Evolutionary conservation across 2,329 filamentous ascomycete species (phyloP).

Genomic region (Trichoderma hamatum): DNA sequence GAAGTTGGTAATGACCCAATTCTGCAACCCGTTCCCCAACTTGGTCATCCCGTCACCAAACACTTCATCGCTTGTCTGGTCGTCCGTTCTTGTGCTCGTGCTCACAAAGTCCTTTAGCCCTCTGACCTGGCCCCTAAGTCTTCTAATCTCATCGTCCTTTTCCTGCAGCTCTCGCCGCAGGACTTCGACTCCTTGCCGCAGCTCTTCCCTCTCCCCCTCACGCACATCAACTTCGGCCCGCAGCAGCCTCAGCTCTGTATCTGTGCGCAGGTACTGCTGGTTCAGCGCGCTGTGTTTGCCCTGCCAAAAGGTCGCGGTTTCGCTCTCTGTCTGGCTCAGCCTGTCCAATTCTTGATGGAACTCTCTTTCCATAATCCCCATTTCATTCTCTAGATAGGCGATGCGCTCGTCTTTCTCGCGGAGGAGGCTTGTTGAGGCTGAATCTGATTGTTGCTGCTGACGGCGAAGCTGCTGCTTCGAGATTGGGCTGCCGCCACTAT

Average conservation of each 20-base stretch:
- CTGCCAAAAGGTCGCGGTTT: conserved; percentile 61
- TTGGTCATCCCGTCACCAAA: conserved; percentile 64
- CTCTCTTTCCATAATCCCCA: conserved; percentile 55
- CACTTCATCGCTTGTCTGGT: conserved; percentile 67
- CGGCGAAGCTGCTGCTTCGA: conserved; percentile 21
- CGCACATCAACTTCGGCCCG: conserved; percentile 53
- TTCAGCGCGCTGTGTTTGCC: conserved; percentile 56
- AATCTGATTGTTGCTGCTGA: conserved; percentile 2
- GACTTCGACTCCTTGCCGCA: conserved; percentile 54
- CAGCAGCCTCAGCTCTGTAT: conserved; percentile 57
- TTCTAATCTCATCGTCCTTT: conserved; percentile 59
- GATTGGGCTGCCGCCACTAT: conserved; percentile 23
- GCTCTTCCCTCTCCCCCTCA: conserved; percentile 52
- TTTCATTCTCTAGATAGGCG: conserved; percentile 54
- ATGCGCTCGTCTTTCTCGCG: conserved; percentile 57
- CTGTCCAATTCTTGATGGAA: conserved; percentile 57
- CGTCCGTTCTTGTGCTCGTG: conserved; percentile 63
- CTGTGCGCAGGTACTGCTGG: conserved; percentile 55
- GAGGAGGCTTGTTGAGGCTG: conserved; percentile 34
- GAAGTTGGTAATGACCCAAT: conserved; percentile 74
- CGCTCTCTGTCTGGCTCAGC: conserved; percentile 57
- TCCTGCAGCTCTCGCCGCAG: conserved; percentile 50
- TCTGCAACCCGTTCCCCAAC: conserved; percentile 69
- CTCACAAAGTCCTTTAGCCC: conserved; percentile 75
- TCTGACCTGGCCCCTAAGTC: conserved; percentile 61